Evolutionary conservation across 2,329 filamentous ascomycete species (phyloP).

Genomic region (Colletotrichum truncatum): DNA sequence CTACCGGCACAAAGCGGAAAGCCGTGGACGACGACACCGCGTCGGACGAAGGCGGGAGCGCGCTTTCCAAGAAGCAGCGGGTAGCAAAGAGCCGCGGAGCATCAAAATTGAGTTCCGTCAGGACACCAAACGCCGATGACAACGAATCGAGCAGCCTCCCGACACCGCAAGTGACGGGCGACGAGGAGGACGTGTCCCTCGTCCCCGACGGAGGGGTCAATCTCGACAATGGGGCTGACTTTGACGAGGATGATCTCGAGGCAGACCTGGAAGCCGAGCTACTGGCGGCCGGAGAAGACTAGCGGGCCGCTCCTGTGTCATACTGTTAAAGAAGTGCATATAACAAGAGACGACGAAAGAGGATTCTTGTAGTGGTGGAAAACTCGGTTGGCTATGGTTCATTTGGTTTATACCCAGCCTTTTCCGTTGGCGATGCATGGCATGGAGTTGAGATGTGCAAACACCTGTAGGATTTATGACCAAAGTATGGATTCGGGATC

Average conservation of each 20-base stretch:
- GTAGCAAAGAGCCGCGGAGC: conserved; percentile 54
- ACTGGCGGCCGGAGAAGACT: conserved; percentile 55
- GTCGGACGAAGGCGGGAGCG: conserved; percentile 36
- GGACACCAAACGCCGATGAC: conserved; percentile 48
- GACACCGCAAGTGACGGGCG: conserved; percentile 51
- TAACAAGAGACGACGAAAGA: background rate
- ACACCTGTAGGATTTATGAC: conserved; percentile 20
- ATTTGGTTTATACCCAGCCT: conserved; percentile 32
- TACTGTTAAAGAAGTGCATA: background rate
- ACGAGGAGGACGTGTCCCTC: conserved; percentile 47
- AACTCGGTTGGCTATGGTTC: conserved; percentile 29
- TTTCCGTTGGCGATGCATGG: conserved; percentile 30
- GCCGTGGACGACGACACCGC: conserved; percentile 36
- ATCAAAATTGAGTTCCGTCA: conserved; percentile 56
- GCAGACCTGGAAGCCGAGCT: conserved; percentile 71
- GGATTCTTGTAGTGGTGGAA: conserved; percentile 1
- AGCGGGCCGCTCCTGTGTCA: background rate
- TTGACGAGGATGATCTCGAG: conserved; percentile 63
- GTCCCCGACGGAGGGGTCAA: conserved; percentile 33
- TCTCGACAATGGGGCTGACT: conserved; percentile 46
- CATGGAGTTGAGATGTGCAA: conserved; percentile 32
- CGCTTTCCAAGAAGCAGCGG: conserved; percentile 61
- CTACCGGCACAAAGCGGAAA: conserved; percentile 27
- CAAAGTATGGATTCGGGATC: background rate
- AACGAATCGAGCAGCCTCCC: conserved; percentile 48